Evolutionary conservation across 768 basidiomycete species (phyloP).

Genomic region (Fibroporia radiculosa): DNA sequence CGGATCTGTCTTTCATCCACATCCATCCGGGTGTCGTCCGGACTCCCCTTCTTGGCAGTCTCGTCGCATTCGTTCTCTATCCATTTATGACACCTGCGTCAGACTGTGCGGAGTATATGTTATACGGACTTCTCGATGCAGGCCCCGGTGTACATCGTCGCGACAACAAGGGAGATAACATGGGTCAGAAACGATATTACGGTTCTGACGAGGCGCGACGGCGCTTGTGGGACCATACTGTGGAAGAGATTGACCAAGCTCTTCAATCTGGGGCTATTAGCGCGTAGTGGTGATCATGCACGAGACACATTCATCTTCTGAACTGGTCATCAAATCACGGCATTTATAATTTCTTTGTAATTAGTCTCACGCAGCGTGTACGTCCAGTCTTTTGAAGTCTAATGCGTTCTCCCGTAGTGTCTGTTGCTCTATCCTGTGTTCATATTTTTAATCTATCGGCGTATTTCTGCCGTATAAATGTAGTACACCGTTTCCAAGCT

Average conservation of each 20-base stretch:
- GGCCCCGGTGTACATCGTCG: slow-evolving; percentile 5
- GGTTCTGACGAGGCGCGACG: slow-evolving; percentile 12
- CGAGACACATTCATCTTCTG: not conserved
- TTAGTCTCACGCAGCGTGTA: not conserved
- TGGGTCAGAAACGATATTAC: slow-evolving; percentile 8
- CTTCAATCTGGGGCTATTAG: not conserved
- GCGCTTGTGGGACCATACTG: slow-evolving; percentile 14
- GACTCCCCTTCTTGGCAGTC: slow-evolving; percentile 18
- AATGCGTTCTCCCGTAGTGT: too few relatives aligned
- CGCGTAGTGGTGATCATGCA: not conserved
- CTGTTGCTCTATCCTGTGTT: too few relatives aligned
- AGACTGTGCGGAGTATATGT: slow-evolving; percentile 14
- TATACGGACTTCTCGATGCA: slow-evolving; percentile 12
- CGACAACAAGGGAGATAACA: slow-evolving; percentile 12
- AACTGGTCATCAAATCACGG: too few relatives aligned
- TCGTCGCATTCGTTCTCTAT: slow-evolving; percentile 4
- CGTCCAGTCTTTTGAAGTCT: too few relatives aligned
- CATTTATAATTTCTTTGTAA: not conserved
- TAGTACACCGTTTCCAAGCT: too few relatives aligned
- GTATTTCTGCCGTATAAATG: too few relatives aligned
- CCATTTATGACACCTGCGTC: slow-evolving; percentile 6
- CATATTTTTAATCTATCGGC: too few relatives aligned
- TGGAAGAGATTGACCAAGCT: slow-evolving; percentile 10
- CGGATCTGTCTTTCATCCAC: slow-evolving; percentile 36
- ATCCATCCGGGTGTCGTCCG: slow-evolving; percentile 33